A percentile compares a stretch with the other conserved stretches of the same genome.
Evolutionary conservation across 306 rosid genomes (phyloP).

Genomic region (Ziziphus jujuba): DNA sequence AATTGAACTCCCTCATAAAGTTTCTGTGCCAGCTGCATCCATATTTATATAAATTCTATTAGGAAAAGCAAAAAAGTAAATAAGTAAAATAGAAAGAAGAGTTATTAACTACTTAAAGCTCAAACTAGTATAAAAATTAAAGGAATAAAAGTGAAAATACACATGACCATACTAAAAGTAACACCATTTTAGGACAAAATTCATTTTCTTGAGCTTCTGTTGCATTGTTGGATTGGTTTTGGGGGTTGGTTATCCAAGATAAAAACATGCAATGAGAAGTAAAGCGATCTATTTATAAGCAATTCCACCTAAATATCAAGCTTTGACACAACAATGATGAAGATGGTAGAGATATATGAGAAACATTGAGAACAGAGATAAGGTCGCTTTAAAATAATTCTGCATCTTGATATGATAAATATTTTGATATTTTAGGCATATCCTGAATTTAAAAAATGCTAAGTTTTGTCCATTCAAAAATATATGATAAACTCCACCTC

Average conservation of each 20-base stretch:
- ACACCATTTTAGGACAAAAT: slow-evolving; percentile 3
- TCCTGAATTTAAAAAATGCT: no score
- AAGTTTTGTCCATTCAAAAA: not conserved
- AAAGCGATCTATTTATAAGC: no score
- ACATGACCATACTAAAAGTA: not conserved
- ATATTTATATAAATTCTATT: not conserved
- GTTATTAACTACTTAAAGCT: not conserved
- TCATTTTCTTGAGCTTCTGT: not conserved
- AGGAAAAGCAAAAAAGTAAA: not conserved
- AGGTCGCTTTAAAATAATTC: no score
- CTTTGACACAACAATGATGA: no score
- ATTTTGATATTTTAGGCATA: no score
- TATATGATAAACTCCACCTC: not conserved
- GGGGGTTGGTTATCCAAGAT: not conserved
- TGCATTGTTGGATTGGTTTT: not conserved
- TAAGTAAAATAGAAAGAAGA: not conserved
- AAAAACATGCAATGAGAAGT: not conserved
- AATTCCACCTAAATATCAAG: no score
- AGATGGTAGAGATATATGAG: no score
- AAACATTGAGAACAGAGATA: no score
- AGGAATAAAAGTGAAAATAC: not conserved
- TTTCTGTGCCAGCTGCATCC: slow-evolving; percentile 88
- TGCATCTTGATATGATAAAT: no score
- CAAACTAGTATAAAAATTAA: not conserved
- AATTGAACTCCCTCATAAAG: slow-evolving; percentile 95